Conservation (phyloP, 371 early-diverging fungal species). For the Gilbertella persicaria region DNA sequence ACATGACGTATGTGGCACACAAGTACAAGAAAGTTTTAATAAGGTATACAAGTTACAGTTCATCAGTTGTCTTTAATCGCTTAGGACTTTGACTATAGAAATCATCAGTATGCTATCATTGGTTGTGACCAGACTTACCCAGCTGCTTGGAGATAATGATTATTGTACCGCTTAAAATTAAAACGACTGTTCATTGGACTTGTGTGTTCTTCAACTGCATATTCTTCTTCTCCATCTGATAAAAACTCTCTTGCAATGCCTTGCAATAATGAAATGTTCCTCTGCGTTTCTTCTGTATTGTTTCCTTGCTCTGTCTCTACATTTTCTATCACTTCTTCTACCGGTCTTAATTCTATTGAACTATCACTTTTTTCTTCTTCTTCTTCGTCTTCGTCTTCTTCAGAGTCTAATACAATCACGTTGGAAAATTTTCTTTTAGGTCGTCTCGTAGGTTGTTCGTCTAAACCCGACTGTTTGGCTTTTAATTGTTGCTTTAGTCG, state of each 20-base stretch:
- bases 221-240: not conserved
- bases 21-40: too few species aligned
- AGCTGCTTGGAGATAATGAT: not conserved
- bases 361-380: not conserved
- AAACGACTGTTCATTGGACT: not conserved
- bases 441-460: not conserved
- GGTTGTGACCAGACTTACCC: not conserved
- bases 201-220: not conserved
- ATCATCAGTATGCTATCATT: not conserved
- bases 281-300: not conserved
- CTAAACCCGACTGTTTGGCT: not conserved
- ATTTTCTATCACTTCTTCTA: not conserved
- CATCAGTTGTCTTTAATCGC: not conserved
- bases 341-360: too few species aligned
- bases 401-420: constrained; percentile 2
- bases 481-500: not conserved
- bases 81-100: not conserved
- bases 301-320: not conserved
- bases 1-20: not conserved
- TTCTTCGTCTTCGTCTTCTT: not conserved
- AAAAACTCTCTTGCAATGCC: not conserved
- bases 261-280: not conserved
- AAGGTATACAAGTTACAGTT: too few species aligned
- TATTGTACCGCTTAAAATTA: not conserved
- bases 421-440: not conserved